These are phyloP conservation scores for Cicer bijugum DNA, from an alignment of 306 rosid genomes.

Conservation along the genomic window DNA sequence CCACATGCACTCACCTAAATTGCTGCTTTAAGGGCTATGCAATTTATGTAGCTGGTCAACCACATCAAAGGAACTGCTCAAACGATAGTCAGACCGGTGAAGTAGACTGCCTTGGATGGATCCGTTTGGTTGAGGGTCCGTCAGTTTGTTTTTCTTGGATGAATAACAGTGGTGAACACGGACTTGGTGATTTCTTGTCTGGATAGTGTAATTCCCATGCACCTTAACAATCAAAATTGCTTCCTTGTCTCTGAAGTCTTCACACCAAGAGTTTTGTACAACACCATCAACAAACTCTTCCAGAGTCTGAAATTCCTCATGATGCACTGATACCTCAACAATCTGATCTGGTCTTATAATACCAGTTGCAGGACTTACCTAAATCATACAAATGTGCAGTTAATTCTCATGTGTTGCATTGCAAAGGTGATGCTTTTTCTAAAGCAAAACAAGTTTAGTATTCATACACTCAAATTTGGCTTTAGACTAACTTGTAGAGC, in stretches of 20 bases:
- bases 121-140: conserved; percentile 45
- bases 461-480: conserved; percentile 16
- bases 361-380: conserved; percentile 89
- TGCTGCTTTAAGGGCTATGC: conserved; percentile 59
- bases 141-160: conserved; percentile 51
- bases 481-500: background rate
- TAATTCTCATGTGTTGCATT: conserved; percentile 33
- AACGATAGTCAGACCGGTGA: conserved; percentile 76
- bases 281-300: conserved; percentile 86
- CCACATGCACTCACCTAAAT: conserved; percentile 41
- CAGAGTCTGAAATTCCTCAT: conserved; percentile 72
- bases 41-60: conserved; percentile 68
- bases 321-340: conserved; percentile 84
- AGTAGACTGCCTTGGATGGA: conserved; percentile 66
- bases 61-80: conserved; percentile 74
- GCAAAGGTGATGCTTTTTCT: conserved; percentile 35
- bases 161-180: conserved; percentile 78
- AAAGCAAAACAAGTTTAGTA: conserved; percentile 10
- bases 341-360: conserved; percentile 77
- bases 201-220: conserved; percentile 59
- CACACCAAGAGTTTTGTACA: conserved; percentile 89
- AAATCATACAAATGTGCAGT: conserved; percentile 44
- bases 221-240: conserved; percentile 77
- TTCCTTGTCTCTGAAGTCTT: conserved; percentile 84
- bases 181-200: conserved; percentile 69